Evolutionary conservation across 805 yeast species (phyloP).

Genomic region (Barnettozyma vustinii): DNA sequence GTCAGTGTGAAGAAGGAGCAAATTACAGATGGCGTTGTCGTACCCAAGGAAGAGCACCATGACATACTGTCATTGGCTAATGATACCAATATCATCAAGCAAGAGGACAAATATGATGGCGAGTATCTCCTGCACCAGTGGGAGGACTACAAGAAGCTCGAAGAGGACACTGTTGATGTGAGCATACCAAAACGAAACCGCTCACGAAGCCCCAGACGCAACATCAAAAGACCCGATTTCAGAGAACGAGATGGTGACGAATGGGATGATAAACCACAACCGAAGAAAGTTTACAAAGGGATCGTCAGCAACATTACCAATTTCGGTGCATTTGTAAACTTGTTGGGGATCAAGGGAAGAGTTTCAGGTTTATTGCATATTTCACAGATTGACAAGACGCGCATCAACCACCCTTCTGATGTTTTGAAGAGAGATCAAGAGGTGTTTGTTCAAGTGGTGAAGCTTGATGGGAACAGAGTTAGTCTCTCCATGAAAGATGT

Average conservation of each 20-base stretch:
- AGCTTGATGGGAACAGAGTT: constrained; percentile 43
- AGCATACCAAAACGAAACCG: constrained; percentile 10
- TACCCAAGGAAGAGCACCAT: constrained; percentile 15
- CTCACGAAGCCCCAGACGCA: constrained; percentile 10
- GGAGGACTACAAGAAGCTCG: constrained; percentile 20
- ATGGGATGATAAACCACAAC: constrained; percentile 29
- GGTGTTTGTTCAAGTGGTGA: constrained; percentile 58
- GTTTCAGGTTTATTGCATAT: constrained; percentile 71
- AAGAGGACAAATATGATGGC: constrained; percentile 16
- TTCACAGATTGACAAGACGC: constrained; percentile 52
- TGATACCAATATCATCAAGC: constrained; percentile 15
- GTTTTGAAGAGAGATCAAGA: constrained; percentile 49
- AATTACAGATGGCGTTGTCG: neutral
- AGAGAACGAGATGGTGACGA: constrained; percentile 11
- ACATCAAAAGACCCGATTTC: constrained; percentile 9
- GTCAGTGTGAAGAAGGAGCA: constrained; percentile 5
- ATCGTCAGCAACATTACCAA: constrained; percentile 50
- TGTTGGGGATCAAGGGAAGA: constrained; percentile 34
- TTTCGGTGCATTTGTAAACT: constrained; percentile 75
- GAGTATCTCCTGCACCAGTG: constrained; percentile 12
- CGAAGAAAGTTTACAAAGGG: constrained; percentile 53
- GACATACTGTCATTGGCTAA: constrained; percentile 17
- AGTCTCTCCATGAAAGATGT: constrained; percentile 65
- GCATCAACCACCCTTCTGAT: constrained; percentile 56
- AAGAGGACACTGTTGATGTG: neutral